Base-by-base conservation (phyloP, 192 early-diverging fungal species). In the Coemansia sp. region DNA sequence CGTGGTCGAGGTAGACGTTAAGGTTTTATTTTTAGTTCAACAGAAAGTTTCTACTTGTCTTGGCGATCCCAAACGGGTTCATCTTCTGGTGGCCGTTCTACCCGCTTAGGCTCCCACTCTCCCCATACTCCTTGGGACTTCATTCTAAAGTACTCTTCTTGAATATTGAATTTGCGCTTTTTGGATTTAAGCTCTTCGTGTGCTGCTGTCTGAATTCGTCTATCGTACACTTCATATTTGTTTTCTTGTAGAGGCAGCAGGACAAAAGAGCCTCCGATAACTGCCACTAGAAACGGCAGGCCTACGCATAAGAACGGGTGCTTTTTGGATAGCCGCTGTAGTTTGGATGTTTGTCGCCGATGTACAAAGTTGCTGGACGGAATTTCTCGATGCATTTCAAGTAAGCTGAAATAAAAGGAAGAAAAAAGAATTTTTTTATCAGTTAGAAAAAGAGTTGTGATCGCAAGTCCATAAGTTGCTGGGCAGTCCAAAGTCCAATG, bases 151-250 rank as follows among this genome's bases (percentile, higher is more conserved):
- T 88, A 90, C 60, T 87, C 84, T 69, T 95, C 81, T 55, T 93
- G 83, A 21, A 89, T 49, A 67, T 80, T 78, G 33, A 87, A 68
- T 31, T 30, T 30, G 54, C 82, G 74, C 75, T 82, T 75, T 20
- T 76, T 75, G 44, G 72, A 73, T 18, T 76, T 68, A 50, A 81
- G 55, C 54, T 88, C 80, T 40, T 88, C 83, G 37, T 82, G 80
- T 16, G 75, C 61, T 40, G 82, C 61, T 68, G 59, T 39, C 51
- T 80, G 65, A 6, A 80, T 63, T 31, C 79, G 80, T 52, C 65
- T 62, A 61, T 90, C 88, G 36, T 86, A 81, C 37, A 87, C 79
- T 64, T 94, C 89, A 56, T 87, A 91, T 59, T 85, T 83, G 31
- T 88, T 89, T 53, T 91, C 80, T 11, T 88, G 86, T 18, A 91